Percentiles rank a stretch among this genome's conserved stretches.
Conservation (phyloP, 1,284 basidiomycete species). For the Ceratobasidium sp. region DNA sequence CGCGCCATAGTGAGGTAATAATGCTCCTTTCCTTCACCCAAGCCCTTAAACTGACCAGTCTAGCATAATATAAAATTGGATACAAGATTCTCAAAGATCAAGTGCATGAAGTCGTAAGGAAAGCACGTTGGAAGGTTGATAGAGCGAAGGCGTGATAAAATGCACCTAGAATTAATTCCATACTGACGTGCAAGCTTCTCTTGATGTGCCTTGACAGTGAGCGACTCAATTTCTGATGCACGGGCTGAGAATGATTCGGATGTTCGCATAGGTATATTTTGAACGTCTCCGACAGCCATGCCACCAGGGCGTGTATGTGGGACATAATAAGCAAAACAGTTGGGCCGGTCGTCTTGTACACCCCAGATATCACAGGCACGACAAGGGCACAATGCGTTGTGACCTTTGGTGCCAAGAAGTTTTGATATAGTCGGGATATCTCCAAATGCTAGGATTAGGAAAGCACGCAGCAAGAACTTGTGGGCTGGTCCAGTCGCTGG, state of each 20-base stretch:
- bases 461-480: constrained; percentile 47
- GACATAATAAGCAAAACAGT: constrained; percentile 56
- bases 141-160: constrained; percentile 49
- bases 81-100: constrained; percentile 48
- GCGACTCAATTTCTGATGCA: constrained; percentile 44
- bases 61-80: constrained; percentile 49
- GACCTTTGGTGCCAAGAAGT: constrained; percentile 53
- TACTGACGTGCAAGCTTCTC: constrained; percentile 49
- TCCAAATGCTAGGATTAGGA: constrained; percentile 46
- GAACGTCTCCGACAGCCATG: constrained; percentile 45
- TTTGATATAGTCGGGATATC: constrained; percentile 54
- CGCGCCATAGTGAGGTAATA: constrained; percentile 47
- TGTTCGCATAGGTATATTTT: constrained; percentile 47
- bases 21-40: constrained; percentile 48
- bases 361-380: constrained; percentile 53
- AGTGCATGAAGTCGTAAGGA: constrained; percentile 56
- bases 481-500: background rate
- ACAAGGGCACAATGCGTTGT: constrained; percentile 53
- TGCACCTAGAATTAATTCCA: constrained; percentile 51
- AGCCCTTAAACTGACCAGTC: constrained; percentile 54
- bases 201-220: constrained; percentile 44
- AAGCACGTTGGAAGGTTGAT: constrained; percentile 49
- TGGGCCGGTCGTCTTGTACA: constrained; percentile 49
- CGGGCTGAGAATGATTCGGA: constrained; percentile 27
- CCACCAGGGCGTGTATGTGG: constrained; percentile 26